Base-by-base conservation (phyloP, 208 protist species). In the Acanthamoeba royreba region DNA sequence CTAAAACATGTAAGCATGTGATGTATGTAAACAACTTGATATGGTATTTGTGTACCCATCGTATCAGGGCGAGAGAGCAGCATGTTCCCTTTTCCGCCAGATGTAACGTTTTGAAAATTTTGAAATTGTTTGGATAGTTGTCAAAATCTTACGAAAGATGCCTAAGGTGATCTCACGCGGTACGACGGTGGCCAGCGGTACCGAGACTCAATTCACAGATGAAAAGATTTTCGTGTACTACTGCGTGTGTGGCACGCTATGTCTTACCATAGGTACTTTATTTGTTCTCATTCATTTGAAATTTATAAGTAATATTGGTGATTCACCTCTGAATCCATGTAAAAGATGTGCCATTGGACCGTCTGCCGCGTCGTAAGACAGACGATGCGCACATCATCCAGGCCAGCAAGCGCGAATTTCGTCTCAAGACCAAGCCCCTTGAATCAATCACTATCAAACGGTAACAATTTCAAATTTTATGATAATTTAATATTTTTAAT, bases 111-210 rank as follows among this genome's bases (percentile, higher is more conserved):
- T n/a, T n/a, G n/a, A n/a, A n/a, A n/a, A n/a, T n/a, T n/a, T n/a
- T n/a, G n/a, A n/a, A n/a, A n/a, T n/a, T n/a, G n/a, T n/a, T n/a
- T n/a, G n/a, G n/a, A n/a, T n/a, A n/a, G n/a, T n/a, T n/a, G n/a
- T n/a, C n/a, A n/a, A n/a, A n/a, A n/a, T n/a, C n/a, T n/a, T n/a
- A 9, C 0, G 49, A 40, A 89, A 33, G 13, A 89, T 89, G 81
- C 81, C 81, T 17, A 89, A 89, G 81, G 53, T 89, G 49, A 89
- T 89, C 46, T 89, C 81, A 19, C 81, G 81, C 40, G 81, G 81
- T n/a, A 89, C 81, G 17, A 69, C 81, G 25, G 81, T 89, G 15
- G n/a, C 49, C 9, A 89, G 81, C 81, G 81, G 81, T 3, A 42
- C 22, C 17, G 81, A 89, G 22, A 89, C 81, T 2, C 46, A 58